phyloP scores from a whole-genome alignment of 2,329 filamentous ascomycete genomes.

The Leptographium flavum region DNA sequence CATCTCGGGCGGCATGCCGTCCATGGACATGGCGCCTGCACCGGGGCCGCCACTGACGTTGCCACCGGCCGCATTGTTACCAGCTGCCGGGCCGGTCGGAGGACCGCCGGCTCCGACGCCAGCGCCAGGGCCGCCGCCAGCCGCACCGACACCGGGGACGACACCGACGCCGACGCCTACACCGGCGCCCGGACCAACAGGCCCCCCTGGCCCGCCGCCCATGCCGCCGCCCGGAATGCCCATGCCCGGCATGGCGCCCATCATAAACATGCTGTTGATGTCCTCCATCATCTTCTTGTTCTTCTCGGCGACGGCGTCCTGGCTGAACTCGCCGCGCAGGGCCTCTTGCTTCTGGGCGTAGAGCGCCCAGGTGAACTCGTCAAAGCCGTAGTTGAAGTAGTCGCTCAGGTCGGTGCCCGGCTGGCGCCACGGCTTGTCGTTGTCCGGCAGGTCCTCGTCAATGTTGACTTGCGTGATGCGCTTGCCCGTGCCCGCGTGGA shows the following conservation, averaged over 20 bases:
- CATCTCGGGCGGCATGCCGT: slow-evolving; percentile 52
- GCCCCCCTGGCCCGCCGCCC: neutral
- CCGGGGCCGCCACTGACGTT: neutral
- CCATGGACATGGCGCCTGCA: slow-evolving; percentile 24
- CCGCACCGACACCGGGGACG: neutral
- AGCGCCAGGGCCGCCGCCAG: neutral
- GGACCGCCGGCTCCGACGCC: neutral
- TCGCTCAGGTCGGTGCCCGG: slow-evolving; percentile 90
- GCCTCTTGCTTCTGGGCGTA: slow-evolving; percentile 82
- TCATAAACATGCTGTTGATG: slow-evolving; percentile 56
- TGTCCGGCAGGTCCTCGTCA: slow-evolving; percentile 58
- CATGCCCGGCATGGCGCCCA: slow-evolving; percentile 29
- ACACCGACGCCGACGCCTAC: neutral
- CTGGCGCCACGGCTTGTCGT: slow-evolving; percentile 88
- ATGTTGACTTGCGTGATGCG: slow-evolving; percentile 66
- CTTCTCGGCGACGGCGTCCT: slow-evolving; percentile 45
- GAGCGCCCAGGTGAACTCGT: slow-evolving; percentile 94
- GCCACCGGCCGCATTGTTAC: neutral
- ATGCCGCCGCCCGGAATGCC: slow-evolving; percentile 18
- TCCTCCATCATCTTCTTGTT: slow-evolving; percentile 71
- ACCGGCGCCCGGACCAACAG: neutral
- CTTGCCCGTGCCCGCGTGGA: slow-evolving; percentile 67
- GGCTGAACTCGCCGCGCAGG: slow-evolving; percentile 61
- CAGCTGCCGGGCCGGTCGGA: neutral
- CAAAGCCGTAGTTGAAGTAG: slow-evolving; percentile 98